Percentiles rank a stretch among this genome's conserved stretches.
Evolutionary conservation across 1,284 basidiomycete species (phyloP).

Genomic region (Ustilago tritici): DNA sequence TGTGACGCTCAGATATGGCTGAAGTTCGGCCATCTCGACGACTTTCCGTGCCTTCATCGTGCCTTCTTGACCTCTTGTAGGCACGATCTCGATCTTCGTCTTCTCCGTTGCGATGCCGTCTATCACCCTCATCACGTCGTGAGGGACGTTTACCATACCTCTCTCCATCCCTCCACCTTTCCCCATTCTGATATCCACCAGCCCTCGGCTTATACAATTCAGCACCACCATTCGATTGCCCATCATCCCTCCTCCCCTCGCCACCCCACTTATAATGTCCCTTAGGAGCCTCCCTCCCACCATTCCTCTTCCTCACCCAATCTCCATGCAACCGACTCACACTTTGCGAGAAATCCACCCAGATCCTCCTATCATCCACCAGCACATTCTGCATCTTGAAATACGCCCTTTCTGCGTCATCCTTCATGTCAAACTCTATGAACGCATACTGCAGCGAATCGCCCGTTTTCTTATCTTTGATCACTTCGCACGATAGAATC

Average conservation of each 20-base stretch:
- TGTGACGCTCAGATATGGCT: neutral
- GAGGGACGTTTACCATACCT: neutral
- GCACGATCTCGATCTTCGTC: neutral
- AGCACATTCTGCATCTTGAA: conserved; percentile 99
- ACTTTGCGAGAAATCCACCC: conserved; percentile 90
- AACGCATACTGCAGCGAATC: conserved; percentile 98
- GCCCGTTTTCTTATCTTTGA: conserved; percentile 92
- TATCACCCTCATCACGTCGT: conserved; percentile 4
- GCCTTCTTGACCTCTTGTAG: conserved; percentile 20
- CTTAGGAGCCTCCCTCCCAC: conserved; percentile 58
- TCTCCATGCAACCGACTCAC: conserved; percentile 76
- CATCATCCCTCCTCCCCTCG: neutral
- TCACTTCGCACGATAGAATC: conserved; percentile 97
- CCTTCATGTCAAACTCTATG: conserved; percentile 94
- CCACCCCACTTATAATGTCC: conserved; percentile 35
- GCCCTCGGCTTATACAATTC: conserved; percentile 24
- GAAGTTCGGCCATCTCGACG: neutral
- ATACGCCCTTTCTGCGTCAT: conserved; percentile 93
- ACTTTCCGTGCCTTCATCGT: conserved; percentile 4
- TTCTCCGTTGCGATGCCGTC: conserved; percentile 1
- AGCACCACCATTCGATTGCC: neutral
- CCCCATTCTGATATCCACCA: neutral
- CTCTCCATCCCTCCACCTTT: neutral
- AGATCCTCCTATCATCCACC: conserved; percentile 97
- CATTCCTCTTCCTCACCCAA: conserved; percentile 69